Evolutionary conservation across 2,329 filamentous ascomycete species (phyloP).

Genomic region (Alternaria sp.): DNA sequence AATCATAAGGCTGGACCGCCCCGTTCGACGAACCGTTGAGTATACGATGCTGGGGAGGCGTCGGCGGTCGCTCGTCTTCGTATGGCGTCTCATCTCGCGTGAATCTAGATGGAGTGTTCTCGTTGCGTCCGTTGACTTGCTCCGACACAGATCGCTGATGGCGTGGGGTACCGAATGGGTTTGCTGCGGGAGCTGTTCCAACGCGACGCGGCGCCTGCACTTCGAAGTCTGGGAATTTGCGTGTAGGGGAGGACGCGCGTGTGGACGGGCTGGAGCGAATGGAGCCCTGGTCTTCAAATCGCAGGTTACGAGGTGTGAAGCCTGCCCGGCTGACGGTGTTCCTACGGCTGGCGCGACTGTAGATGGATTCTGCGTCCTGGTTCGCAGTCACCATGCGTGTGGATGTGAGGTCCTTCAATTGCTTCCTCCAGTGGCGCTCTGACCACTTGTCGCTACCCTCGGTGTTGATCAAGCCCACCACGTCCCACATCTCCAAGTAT

Average conservation of each 20-base stretch:
- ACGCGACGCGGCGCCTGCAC: slow-evolving; percentile 45
- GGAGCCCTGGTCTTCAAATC: slow-evolving; percentile 53
- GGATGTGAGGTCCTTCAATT: slow-evolving; percentile 86
- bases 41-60: slow-evolving; percentile 50
- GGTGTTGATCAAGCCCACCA: slow-evolving; percentile 78
- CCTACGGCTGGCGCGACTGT: slow-evolving; percentile 48
- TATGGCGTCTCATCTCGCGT: slow-evolving; percentile 44
- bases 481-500: slow-evolving; percentile 88
- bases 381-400: slow-evolving; percentile 68
- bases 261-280: slow-evolving; percentile 54
- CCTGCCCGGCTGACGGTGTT: slow-evolving; percentile 53
- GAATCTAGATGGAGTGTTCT: slow-evolving; percentile 49
- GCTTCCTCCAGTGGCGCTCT: slow-evolving; percentile 87
- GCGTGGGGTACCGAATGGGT: slow-evolving; percentile 34
- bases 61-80: slow-evolving; percentile 46
- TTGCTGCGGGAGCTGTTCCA: slow-evolving; percentile 51
- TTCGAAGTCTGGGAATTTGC: slow-evolving; percentile 29
- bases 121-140: slow-evolving; percentile 51
- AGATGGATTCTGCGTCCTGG: slow-evolving; percentile 46
- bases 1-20: slow-evolving; percentile 30
- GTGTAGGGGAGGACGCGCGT: slow-evolving; percentile 52
- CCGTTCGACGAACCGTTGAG: slow-evolving; percentile 25
- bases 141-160: slow-evolving; percentile 60
- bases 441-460: slow-evolving; percentile 79
- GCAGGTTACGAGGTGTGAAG: slow-evolving; percentile 44